phyloP scores from a whole-genome alignment of 306 rosid species.

The Malus fusca region DNA sequence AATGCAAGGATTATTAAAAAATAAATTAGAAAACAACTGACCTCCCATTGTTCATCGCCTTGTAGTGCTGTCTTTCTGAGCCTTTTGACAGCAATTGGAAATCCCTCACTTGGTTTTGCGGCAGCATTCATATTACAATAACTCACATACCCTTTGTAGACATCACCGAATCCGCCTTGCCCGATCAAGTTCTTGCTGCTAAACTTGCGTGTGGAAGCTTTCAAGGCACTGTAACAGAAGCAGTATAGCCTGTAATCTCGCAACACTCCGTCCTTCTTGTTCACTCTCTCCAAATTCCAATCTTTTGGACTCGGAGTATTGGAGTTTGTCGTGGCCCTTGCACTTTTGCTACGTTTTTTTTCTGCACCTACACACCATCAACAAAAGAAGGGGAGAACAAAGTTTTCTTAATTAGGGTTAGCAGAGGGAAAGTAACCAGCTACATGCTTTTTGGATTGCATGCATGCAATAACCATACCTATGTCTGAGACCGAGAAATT shows the following conservation, averaged over 20 bases:
- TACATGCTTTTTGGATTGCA: neutral
- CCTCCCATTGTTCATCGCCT: slow-evolving; percentile 41
- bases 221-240: slow-evolving; percentile 19
- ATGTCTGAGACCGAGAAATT: neutral
- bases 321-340: neutral
- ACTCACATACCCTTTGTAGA: slow-evolving; percentile 29
- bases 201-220: slow-evolving; percentile 33
- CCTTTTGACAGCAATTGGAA: slow-evolving; percentile 36
- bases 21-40: neutral
- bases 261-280: neutral
- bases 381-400: neutral
- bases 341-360: neutral
- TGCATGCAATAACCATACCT: neutral
- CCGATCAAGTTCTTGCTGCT: slow-evolving; percentile 29
- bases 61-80: slow-evolving; percentile 22
- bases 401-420: neutral
- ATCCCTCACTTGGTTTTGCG: slow-evolving; percentile 19
- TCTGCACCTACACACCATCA: slow-evolving; percentile 5
- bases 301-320: neutral
- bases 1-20: neutral
- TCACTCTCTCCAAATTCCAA: neutral
- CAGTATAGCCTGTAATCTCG: slow-evolving; percentile 6
- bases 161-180: slow-evolving; percentile 42
- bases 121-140: slow-evolving; percentile 14
- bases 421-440: neutral